These are phyloP conservation scores for Asterochloris sp. DNA, from an alignment of 139 green algal genomes.

Conservation along the genomic window DNA sequence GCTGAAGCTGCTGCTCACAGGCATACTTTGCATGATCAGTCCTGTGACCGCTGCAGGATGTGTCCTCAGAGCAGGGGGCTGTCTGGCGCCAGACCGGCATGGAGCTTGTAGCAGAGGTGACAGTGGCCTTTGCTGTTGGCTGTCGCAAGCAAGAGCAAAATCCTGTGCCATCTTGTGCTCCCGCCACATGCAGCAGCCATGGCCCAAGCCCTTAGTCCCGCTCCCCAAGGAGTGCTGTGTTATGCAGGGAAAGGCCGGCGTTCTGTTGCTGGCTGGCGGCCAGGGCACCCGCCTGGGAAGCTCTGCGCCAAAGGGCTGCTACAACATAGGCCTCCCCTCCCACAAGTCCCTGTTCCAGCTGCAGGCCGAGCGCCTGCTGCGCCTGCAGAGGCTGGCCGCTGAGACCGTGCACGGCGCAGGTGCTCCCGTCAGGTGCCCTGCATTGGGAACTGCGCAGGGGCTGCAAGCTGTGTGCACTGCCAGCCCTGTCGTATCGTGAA, in stretches of 20 bases:
- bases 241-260: constrained; percentile 62
- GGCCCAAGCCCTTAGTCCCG: not conserved
- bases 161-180: not conserved
- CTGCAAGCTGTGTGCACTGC: no score
- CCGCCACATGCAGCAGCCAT: not conserved
- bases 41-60: constrained; percentile 2
- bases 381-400: constrained; percentile 58
- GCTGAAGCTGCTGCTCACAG: not conserved
- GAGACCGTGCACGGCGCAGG: constrained; percentile 1
- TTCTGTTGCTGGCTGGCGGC: constrained; percentile 86
- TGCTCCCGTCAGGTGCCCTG: not conserved
- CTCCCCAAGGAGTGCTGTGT: not conserved
- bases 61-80: not conserved
- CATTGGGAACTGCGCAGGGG: not conserved
- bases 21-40: not conserved
- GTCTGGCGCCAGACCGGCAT: not conserved
- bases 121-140: not conserved
- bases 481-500: not conserved
- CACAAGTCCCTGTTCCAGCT: constrained; percentile 90
- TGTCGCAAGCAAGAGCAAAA: not conserved
- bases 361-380: constrained; percentile 76
- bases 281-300: constrained; percentile 93
- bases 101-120: constrained; percentile 14
- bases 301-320: constrained; percentile 87
- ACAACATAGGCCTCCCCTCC: constrained; percentile 89